phyloP scores from a whole-genome alignment of 257 asterid genomes.

The Pogostemon cablin region DNA sequence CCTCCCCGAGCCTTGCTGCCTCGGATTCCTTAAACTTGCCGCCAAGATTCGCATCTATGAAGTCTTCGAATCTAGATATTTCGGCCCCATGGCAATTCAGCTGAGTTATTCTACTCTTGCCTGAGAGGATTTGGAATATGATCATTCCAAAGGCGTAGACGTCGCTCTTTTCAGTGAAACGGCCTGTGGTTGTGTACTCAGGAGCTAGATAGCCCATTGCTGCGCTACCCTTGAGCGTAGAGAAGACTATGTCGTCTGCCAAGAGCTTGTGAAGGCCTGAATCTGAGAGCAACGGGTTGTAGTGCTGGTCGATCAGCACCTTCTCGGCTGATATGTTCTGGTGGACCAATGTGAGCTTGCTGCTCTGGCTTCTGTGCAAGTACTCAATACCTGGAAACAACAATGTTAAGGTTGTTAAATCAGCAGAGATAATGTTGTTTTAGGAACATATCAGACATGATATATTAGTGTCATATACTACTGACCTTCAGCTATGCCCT shows the following conservation, averaged over 20 bases:
- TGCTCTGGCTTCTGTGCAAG: conserved; percentile 61
- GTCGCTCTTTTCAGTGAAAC: conserved; percentile 90
- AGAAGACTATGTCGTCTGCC: conserved; percentile 86
- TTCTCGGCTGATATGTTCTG: conserved; percentile 90
- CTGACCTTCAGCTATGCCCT: conserved; percentile 89
- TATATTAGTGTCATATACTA: neutral
- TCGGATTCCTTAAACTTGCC: conserved; percentile 71
- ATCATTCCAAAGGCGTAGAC: conserved; percentile 92
- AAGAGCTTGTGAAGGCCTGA: conserved; percentile 79
- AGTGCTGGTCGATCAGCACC: conserved; percentile 73
- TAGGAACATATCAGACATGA: neutral
- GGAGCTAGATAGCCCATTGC: conserved; percentile 99
- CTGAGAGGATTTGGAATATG: conserved; percentile 84
- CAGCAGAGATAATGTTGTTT: neutral
- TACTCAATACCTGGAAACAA: conserved; percentile 64
- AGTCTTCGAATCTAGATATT: conserved; percentile 65
- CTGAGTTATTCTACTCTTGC: conserved; percentile 71
- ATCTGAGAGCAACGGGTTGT: conserved; percentile 81
- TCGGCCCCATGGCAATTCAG: conserved; percentile 75
- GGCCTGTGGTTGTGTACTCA: conserved; percentile 84
- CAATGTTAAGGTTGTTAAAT: too few species aligned
- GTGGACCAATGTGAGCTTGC: conserved; percentile 69
- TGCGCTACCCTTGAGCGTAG: conserved; percentile 85
- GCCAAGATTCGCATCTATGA: conserved; percentile 60
- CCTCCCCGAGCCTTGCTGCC: conserved; percentile 80